phyloP scores from a whole-genome alignment of 768 basidiomycete species.

The Amanita phalloides region DNA sequence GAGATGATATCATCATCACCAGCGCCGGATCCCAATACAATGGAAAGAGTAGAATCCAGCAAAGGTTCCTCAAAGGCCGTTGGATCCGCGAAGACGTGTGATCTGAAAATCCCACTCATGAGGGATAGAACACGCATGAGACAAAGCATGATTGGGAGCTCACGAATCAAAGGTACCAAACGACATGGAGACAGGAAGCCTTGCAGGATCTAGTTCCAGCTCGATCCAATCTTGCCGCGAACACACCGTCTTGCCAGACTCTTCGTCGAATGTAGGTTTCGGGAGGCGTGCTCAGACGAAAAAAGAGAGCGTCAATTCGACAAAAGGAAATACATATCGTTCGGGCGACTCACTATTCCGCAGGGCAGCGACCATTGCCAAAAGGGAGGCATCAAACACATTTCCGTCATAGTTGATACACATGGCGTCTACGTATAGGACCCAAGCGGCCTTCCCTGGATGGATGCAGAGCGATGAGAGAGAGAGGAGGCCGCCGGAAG shows the following conservation, averaged over 20 bases:
- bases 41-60: conserved; percentile 57
- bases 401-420: conserved; percentile 99
- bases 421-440: conserved; percentile 88
- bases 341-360: conserved; percentile 54
- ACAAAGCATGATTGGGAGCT: conserved; percentile 12
- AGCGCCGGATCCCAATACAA: conserved; percentile 40
- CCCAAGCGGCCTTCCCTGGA: conserved; percentile 76
- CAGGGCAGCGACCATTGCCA: conserved; percentile 83
- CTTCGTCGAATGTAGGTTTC: conserved; percentile 59
- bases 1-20: conserved; percentile 31
- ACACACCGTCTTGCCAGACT: conserved; percentile 52
- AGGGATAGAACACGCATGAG: too few species aligned
- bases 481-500: conserved; percentile 57
- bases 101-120: conserved; percentile 23
- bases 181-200: conserved; percentile 39
- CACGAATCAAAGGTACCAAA: conserved; percentile 83
- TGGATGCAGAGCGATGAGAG: conserved; percentile 70
- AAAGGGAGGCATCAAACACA: conserved; percentile 78
- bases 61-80: conserved; percentile 88
- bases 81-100: conserved; percentile 68
- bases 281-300: conserved; percentile 52
- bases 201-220: conserved; percentile 27
- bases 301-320: background rate
- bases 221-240: conserved; percentile 35
- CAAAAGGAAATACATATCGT: too few species aligned